A percentile compares a stretch with the other conserved stretches of the same genome.
phyloP scores from a whole-genome alignment of 768 basidiomycete species.

The Cystofilobasidium ferigula region DNA sequence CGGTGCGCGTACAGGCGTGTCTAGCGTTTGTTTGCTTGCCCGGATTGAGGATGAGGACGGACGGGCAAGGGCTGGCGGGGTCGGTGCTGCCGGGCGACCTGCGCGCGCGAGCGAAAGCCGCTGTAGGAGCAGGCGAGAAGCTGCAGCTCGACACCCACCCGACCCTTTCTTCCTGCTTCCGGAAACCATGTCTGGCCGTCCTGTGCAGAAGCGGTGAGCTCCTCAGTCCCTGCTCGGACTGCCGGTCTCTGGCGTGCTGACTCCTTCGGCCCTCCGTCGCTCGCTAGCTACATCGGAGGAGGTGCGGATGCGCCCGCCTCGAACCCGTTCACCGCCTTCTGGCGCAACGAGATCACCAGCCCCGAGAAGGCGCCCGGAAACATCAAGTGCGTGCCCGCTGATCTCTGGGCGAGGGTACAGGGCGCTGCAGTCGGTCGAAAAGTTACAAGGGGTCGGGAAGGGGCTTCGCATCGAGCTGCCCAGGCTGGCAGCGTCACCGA shows the following conservation, averaged over 20 bases:
- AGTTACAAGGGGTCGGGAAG: not conserved
- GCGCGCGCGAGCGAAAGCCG: too few species aligned
- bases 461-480: not conserved
- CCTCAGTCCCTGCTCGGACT: not conserved
- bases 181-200: constrained; percentile 17
- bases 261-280: not conserved
- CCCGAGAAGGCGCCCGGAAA: constrained; percentile 24
- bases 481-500: not conserved
- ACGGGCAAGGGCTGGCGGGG: too few species aligned
- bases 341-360: constrained; percentile 19
- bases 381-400: constrained; percentile 12
- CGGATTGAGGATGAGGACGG: too few species aligned
- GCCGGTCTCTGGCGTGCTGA: not conserved
- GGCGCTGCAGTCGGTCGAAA: not conserved
- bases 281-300: constrained; percentile 17
- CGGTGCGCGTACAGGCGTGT: too few species aligned
- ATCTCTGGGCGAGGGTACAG: too few species aligned
- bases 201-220: constrained; percentile 13
- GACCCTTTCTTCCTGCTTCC: not conserved
- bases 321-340: constrained; percentile 18
- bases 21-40: too few species aligned
- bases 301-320: constrained; percentile 14
- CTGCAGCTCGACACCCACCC: not conserved
- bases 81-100: too few species aligned
- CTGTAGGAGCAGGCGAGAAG: too few species aligned